Evolutionary conservation across 2,329 filamentous ascomycete species (phyloP).

Genomic region (Seiridium cupressi): DNA sequence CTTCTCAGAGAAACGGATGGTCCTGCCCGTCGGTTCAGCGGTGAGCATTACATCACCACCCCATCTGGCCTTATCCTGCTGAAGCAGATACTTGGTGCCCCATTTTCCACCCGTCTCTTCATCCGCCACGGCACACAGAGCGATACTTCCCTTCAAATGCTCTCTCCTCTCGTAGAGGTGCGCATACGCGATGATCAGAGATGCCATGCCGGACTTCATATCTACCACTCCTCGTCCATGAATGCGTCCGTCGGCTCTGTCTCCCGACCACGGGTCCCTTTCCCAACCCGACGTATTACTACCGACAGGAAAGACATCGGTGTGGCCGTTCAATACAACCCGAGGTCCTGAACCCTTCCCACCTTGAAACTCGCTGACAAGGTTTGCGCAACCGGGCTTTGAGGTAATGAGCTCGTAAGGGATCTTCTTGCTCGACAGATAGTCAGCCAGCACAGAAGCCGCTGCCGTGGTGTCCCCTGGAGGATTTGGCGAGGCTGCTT

Average conservation of each 20-base stretch:
- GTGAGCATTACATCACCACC: conserved; percentile 2
- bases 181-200: background rate
- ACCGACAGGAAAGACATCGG: background rate
- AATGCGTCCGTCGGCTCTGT: background rate
- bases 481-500: background rate
- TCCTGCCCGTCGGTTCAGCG: background rate
- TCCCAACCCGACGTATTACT: background rate
- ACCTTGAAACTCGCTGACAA: background rate
- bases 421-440: background rate
- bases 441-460: background rate
- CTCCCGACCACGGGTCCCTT: background rate
- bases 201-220: conserved; percentile 1
- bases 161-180: background rate
- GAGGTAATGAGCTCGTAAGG: background rate
- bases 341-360: background rate
- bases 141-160: background rate
- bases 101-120: conserved; percentile 1
- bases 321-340: background rate
- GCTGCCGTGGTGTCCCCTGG: background rate
- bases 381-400: background rate
- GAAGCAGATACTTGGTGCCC: background rate
- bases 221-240: background rate
- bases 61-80: background rate
- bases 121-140: background rate
- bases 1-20: background rate